A percentile compares a stretch with the other conserved stretches of the same genome.
phyloP scores from a whole-genome alignment of 441 rosid species.

The Macaranga tanarius region DNA sequence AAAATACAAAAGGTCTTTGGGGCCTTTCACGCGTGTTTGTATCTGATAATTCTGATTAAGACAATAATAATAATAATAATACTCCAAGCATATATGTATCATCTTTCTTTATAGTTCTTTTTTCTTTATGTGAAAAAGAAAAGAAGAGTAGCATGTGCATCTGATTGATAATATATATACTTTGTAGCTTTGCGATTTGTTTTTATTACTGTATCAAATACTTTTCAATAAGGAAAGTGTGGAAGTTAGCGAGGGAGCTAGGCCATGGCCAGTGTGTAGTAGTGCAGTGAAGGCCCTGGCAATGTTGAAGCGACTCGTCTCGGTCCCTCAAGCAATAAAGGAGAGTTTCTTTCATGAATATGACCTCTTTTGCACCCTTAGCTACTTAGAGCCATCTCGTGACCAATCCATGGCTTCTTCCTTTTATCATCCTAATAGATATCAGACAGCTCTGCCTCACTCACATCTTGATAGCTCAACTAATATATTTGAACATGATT shows the following conservation, averaged over 20 bases:
- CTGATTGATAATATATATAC: constrained; percentile 36
- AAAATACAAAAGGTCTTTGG: constrained; percentile 44
- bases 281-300: constrained; percentile 13
- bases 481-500: background rate
- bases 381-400: constrained; percentile 21
- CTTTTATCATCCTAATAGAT: constrained; percentile 13
- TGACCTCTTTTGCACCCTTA: constrained; percentile 22
- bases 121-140: constrained; percentile 5
- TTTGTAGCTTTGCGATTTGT: constrained; percentile 58
- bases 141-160: constrained; percentile 26
- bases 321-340: constrained; percentile 50
- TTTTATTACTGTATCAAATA: constrained; percentile 22
- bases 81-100: background rate
- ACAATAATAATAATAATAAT: constrained; percentile 22
- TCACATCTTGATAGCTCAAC: constrained; percentile 2
- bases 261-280: constrained; percentile 12
- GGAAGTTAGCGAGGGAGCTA: constrained; percentile 39
- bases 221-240: constrained; percentile 5
- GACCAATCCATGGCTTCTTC: constrained; percentile 27
- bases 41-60: constrained; percentile 33
- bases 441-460: constrained; percentile 23
- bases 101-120: background rate
- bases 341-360: constrained; percentile 22
- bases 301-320: constrained; percentile 28
- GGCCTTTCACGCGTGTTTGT: constrained; percentile 50